Percentiles rank a stretch among this genome's conserved stretches.
phyloP scores from a whole-genome alignment of 306 rosid genomes.

The Cucumis cinereus region DNA sequence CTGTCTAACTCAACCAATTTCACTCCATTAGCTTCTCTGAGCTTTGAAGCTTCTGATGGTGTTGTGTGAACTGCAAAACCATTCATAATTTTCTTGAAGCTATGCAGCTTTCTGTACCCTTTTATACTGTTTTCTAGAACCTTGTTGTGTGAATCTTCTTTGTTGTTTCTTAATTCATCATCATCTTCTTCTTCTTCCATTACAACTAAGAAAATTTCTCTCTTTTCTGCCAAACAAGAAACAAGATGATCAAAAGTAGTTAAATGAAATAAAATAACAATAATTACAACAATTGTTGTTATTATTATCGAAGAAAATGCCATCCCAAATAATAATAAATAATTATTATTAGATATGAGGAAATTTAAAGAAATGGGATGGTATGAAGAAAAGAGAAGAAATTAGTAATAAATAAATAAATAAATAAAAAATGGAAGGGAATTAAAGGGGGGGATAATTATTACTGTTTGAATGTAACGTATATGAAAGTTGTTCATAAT shows the following conservation, averaged over 20 bases:
- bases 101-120: slow-evolving; percentile 58
- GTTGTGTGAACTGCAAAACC: slow-evolving; percentile 73
- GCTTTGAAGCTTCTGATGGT: slow-evolving; percentile 50
- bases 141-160: slow-evolving; percentile 37
- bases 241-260: background rate
- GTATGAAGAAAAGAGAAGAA: background rate
- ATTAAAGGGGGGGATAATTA: background rate
- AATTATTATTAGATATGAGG: background rate
- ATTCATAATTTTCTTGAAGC: slow-evolving; percentile 54
- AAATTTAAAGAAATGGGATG: background rate
- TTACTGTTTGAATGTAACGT: background rate
- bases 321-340: background rate
- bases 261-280: background rate
- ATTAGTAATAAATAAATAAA: no score
- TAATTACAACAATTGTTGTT: no score
- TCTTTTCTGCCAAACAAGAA: slow-evolving; percentile 33
- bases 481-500: background rate
- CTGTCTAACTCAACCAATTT: slow-evolving; percentile 38
- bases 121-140: slow-evolving; percentile 38
- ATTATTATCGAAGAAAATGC: background rate
- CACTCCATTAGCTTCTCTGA: slow-evolving; percentile 18
- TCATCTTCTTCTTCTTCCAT: slow-evolving; percentile 15
- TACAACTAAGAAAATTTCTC: slow-evolving; percentile 49
- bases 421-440: background rate
- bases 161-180: no score